Evolutionary conservation across 106 monocot species (phyloP).

Genomic region (Phalaenopsis aphrodite): DNA sequence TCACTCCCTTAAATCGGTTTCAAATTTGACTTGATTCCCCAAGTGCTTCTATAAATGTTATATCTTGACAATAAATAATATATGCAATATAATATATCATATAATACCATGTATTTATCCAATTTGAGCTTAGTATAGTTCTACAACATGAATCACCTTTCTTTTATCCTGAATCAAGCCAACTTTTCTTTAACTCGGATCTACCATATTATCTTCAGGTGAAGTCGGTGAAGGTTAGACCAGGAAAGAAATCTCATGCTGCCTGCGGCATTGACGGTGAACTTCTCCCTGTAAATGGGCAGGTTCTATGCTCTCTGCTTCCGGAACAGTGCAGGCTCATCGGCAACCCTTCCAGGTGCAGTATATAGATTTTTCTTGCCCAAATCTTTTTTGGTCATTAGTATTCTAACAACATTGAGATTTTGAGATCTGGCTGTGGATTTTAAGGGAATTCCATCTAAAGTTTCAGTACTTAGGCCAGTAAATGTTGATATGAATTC

Average conservation of each 20-base stretch:
- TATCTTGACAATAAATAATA: too few species aligned
- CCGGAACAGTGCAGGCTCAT: conserved; percentile 71
- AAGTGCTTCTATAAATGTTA: too few species aligned
- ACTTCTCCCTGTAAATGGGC: conserved; percentile 44
- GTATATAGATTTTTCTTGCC: conserved; percentile 1
- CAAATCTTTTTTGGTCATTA: background rate
- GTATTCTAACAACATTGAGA: background rate
- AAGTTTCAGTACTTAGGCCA: background rate
- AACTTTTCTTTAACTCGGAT: too few species aligned
- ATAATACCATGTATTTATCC: too few species aligned
- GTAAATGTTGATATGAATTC: background rate
- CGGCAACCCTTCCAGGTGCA: conserved; percentile 32
- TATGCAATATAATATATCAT: too few species aligned
- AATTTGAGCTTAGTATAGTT: too few species aligned
- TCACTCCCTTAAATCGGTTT: too few species aligned
- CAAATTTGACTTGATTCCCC: too few species aligned
- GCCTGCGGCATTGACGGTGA: conserved; percentile 94
- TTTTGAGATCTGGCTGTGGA: conserved; percentile 1
- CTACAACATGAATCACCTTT: too few species aligned
- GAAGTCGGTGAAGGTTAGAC: conserved; percentile 70
- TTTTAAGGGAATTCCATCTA: background rate
- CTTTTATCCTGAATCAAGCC: too few species aligned
- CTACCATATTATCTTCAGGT: conserved; percentile 32
- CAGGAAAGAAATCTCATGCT: conserved; percentile 44
- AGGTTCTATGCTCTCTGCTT: conserved; percentile 67